Evolutionary conservation across 805 yeast genomes (phyloP).

Genomic region (Yueomyces sinensis): DNA sequence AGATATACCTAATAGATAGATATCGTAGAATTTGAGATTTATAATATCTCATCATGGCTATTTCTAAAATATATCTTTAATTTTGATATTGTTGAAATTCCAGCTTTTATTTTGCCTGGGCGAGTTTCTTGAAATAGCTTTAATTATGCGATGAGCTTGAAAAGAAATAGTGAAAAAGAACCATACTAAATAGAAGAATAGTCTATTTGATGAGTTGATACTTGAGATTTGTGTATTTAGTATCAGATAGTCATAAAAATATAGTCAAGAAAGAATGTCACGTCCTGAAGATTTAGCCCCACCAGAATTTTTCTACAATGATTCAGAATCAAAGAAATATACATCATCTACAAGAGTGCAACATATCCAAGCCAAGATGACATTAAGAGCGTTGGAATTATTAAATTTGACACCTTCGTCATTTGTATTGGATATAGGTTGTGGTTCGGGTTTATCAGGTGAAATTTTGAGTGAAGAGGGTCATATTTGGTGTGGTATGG

Average conservation of each 20-base stretch:
- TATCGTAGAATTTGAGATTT: too few relatives aligned
- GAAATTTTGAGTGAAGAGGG: slow-evolving; percentile 80
- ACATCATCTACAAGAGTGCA: slow-evolving; percentile 93
- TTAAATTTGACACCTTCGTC: slow-evolving; percentile 57
- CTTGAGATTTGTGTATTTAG: background rate
- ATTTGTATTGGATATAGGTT: slow-evolving; percentile 80
- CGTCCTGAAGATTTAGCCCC: slow-evolving; percentile 96
- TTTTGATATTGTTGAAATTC: too few relatives aligned
- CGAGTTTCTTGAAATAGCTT: too few relatives aligned
- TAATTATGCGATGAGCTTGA: background rate
- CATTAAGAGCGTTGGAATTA: slow-evolving; percentile 81
- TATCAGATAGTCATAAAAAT: background rate
- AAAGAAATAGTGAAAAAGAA: background rate
- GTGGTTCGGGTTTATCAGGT: slow-evolving; percentile 94
- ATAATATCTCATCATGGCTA: too few relatives aligned
- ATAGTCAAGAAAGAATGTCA: slow-evolving; percentile 45
- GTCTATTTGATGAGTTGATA: too few relatives aligned
- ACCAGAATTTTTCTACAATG: slow-evolving; percentile 90
- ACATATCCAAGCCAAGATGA: slow-evolving; percentile 97
- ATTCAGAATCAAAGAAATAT: slow-evolving; percentile 77
- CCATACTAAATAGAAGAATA: too few relatives aligned
- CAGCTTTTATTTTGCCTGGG: too few relatives aligned
- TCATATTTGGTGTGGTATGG: slow-evolving; percentile 92
- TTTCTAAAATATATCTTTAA: too few relatives aligned
- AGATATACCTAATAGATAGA: too few relatives aligned